Evolutionary conservation across 257 asterid genomes (phyloP).

Genomic region (Solanum pinnatisectum): DNA sequence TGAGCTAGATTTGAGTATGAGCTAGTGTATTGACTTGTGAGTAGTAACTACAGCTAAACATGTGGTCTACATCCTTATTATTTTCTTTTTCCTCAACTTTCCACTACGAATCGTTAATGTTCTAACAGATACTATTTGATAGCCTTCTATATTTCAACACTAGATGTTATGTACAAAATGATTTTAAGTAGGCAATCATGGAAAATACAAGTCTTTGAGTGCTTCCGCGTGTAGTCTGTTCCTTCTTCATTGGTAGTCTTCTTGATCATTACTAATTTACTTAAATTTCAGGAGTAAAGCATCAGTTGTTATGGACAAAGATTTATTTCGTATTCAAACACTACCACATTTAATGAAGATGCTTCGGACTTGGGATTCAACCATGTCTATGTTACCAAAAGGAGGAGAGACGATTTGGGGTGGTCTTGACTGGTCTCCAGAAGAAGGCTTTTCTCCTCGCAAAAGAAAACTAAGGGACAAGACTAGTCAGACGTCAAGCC

Average conservation of each 20-base stretch:
- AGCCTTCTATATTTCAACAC: background rate
- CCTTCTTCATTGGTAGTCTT: background rate
- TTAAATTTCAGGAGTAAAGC: slow-evolving; percentile 45
- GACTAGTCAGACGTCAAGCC: slow-evolving; percentile 20
- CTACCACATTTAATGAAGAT: slow-evolving; percentile 80
- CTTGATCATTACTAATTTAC: background rate
- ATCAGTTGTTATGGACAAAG: slow-evolving; percentile 61
- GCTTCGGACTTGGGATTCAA: slow-evolving; percentile 93
- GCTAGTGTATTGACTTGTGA: background rate
- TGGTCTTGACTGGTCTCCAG: slow-evolving; percentile 89
- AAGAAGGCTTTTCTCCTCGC: slow-evolving; percentile 45
- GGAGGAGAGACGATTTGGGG: slow-evolving; percentile 97
- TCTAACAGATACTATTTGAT: background rate
- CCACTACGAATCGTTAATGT: background rate
- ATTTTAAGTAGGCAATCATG: background rate
- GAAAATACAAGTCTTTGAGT: background rate
- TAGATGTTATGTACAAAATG: background rate
- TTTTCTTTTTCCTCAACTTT: background rate
- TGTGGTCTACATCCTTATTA: background rate
- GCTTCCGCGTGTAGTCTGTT: background rate
- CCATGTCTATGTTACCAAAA: slow-evolving; percentile 89
- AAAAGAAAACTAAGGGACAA: slow-evolving; percentile 29
- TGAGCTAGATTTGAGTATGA: background rate
- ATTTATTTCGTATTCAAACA: slow-evolving; percentile 68
- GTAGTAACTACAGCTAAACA: background rate